Evolutionary conservation across 257 asterid species (phyloP).

Genomic region (Asclepias syriaca): DNA sequence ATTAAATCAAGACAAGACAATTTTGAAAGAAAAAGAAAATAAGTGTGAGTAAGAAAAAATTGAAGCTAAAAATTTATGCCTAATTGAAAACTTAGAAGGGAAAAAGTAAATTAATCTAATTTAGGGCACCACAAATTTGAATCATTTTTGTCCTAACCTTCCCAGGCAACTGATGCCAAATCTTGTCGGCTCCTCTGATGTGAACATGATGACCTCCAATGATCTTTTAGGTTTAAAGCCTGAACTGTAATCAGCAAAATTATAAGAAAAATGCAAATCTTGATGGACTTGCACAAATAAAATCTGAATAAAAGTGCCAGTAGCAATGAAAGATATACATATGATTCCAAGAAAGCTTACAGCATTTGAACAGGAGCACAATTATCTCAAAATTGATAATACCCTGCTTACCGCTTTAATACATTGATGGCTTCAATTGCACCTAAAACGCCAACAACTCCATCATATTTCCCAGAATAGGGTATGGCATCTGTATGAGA

Average conservation of each 20-base stretch:
- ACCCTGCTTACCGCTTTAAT: slow-evolving; percentile 53
- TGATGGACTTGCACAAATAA: not conserved
- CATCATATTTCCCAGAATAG: slow-evolving; percentile 91
- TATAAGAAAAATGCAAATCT: not conserved
- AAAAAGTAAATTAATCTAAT: not conserved
- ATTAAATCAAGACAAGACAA: not conserved
- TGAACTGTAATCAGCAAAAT: slow-evolving; percentile 38
- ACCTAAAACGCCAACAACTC: slow-evolving; percentile 94
- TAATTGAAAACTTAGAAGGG: not conserved
- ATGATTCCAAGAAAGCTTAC: not conserved
- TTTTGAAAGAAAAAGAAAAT: not conserved
- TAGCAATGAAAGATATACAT: not conserved
- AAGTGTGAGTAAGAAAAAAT: not conserved
- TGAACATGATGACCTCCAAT: slow-evolving; percentile 90
- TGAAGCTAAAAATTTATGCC: not conserved
- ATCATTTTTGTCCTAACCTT: slow-evolving; percentile 44
- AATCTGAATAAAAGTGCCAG: not conserved
- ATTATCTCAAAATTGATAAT: not conserved
- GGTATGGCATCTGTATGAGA: slow-evolving; percentile 96
- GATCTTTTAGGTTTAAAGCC: slow-evolving; percentile 89
- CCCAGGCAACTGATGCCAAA: slow-evolving; percentile 96
- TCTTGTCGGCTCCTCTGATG: slow-evolving; percentile 98
- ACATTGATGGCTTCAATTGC: slow-evolving; percentile 94
- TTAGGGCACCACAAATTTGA: not conserved
- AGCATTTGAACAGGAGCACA: not conserved